A percentile compares a stretch with the other conserved stretches of the same genome.
These are phyloP conservation scores for Penicillium concentricum DNA, from an alignment of 2,329 filamentous ascomycete genomes.

Conservation along the genomic window DNA sequence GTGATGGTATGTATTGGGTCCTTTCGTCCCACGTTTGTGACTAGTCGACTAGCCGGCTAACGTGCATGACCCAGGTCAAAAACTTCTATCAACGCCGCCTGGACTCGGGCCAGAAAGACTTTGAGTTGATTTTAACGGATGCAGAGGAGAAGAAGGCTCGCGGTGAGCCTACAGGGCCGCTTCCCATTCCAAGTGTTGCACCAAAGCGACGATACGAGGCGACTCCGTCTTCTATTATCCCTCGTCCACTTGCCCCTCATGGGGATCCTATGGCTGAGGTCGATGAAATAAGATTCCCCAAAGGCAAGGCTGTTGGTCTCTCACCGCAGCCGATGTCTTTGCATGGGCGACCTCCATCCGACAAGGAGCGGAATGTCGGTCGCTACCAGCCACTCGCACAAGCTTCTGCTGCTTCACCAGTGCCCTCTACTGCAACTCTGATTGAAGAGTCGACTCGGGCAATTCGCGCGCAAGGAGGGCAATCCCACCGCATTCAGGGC, in stretches of 20 bases:
- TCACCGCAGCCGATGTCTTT: conserved; percentile 33
- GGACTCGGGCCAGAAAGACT: conserved; percentile 45
- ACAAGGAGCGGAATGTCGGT: conserved; percentile 35
- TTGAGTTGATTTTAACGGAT: conserved; percentile 43
- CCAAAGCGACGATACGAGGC: conserved; percentile 51
- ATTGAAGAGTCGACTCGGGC: conserved; percentile 37
- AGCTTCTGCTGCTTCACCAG: conserved; percentile 31
- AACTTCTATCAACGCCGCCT: conserved; percentile 50
- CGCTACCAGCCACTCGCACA: conserved; percentile 43
- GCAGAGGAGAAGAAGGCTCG: conserved; percentile 47
- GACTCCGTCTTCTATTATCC: conserved; percentile 42
- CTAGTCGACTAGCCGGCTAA: background rate
- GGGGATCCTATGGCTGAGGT: conserved; percentile 37
- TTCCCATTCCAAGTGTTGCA: conserved; percentile 45
- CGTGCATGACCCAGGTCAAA: conserved; percentile 41
- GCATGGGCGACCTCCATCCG: conserved; percentile 34
- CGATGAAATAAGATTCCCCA: conserved; percentile 33
- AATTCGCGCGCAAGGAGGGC: conserved; percentile 32
- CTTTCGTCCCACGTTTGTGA: background rate
- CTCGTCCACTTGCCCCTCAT: conserved; percentile 44
- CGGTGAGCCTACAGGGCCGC: conserved; percentile 45
- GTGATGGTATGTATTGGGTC: conserved; percentile 45
- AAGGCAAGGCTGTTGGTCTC: conserved; percentile 31
- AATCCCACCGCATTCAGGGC: conserved; percentile 38
- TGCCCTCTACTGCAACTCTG: conserved; percentile 27